Percentiles rank a stretch among this genome's conserved stretches.
These are phyloP conservation scores for Aquilaria sinensis DNA, from an alignment of 345 rosid species.

Conservation along the genomic window DNA sequence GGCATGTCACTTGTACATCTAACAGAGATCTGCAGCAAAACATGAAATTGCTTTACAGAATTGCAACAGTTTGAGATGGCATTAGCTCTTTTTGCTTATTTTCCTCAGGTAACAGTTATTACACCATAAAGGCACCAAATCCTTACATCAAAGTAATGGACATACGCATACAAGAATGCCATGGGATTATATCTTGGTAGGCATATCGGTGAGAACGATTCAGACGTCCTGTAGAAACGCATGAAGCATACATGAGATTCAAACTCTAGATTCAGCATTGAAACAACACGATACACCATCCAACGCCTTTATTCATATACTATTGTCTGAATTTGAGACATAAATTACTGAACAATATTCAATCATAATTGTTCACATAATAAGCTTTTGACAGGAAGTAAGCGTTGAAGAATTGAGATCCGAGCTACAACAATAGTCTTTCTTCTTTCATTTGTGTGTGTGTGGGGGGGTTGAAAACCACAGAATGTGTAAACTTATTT, in stretches of 20 bases:
- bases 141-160: slow-evolving; percentile 94
- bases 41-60: too few species aligned
- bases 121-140: not conserved
- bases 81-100: too few species aligned
- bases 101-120: too few species aligned
- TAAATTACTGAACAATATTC: too few species aligned
- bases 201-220: slow-evolving; percentile 97
- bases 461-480: too few species aligned
- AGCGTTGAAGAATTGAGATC: too few species aligned
- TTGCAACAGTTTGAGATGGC: not conserved
- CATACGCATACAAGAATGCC: slow-evolving; percentile 95
- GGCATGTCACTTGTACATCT: slow-evolving; percentile 3
- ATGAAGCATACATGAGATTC: slow-evolving; percentile 11
- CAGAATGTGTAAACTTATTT: not conserved
- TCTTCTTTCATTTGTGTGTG: too few species aligned
- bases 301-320: too few species aligned
- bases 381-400: too few species aligned
- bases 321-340: too few species aligned
- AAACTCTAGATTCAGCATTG: slow-evolving; percentile 3
- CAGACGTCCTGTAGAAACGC: slow-evolving; percentile 77
- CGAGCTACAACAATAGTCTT: too few species aligned
- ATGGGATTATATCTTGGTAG: slow-evolving; percentile 93
- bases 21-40: not conserved
- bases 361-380: too few species aligned
- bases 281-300: not conserved